Percentiles rank a stretch among this genome's conserved stretches.
Evolutionary conservation across 2,329 filamentous ascomycete species (phyloP).

Genomic region (Aspergillus neotritici): DNA sequence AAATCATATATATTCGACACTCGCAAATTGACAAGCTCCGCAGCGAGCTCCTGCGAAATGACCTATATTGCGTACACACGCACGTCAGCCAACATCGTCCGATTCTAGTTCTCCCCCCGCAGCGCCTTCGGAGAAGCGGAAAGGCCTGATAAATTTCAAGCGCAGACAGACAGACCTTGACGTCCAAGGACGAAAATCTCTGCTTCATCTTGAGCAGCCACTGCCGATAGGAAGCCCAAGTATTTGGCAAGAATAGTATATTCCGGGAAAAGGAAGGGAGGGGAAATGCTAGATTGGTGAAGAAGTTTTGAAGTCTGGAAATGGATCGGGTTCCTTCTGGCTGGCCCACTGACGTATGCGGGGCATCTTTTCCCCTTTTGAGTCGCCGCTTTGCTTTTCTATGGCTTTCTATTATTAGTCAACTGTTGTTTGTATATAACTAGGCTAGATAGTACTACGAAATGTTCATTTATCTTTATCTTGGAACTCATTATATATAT

Average conservation of each 20-base stretch:
- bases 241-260: conserved; percentile 1
- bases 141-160: not conserved
- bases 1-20: conserved; percentile 95
- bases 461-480: conserved; percentile 5
- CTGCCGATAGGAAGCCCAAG: not conserved
- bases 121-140: not conserved
- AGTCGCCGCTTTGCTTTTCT: conserved; percentile 5
- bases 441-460: not conserved
- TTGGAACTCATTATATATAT: not conserved
- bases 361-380: conserved; percentile 21
- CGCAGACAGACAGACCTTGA: conserved; percentile 41
- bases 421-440: too few species aligned
- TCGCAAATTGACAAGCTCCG: conserved; percentile 68
- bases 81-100: too few species aligned
- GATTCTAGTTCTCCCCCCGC: too few species aligned
- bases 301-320: conserved; percentile 7
- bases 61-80: conserved; percentile 52
- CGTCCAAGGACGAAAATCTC: conserved; percentile 54
- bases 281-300: conserved; percentile 11
- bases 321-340: conserved; percentile 13
- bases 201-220: conserved; percentile 48
- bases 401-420: conserved; percentile 4
- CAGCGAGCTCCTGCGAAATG: conserved; percentile 86
- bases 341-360: conserved; percentile 32
- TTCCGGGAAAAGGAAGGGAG: conserved; percentile 12